A percentile compares a stretch with the other conserved stretches of the same genome.
phyloP scores from a whole-genome alignment of 1,284 basidiomycete genomes.

The Heterobasidion occidentale region DNA sequence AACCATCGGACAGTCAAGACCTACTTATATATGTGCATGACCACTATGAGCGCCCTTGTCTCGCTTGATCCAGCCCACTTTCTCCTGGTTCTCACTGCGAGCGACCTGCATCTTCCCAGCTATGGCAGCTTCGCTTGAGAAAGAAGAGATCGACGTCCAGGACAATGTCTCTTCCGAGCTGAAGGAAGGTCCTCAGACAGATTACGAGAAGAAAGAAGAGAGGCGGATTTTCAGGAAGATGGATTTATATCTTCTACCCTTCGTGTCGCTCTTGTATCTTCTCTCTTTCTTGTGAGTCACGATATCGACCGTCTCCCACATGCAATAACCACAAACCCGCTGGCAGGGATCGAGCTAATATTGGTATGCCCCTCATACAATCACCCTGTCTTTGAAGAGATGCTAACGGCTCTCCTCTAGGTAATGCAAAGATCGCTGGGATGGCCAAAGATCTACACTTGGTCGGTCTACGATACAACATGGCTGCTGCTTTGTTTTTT shows the following conservation, averaged over 20 bases:
- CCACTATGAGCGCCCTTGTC: too few species aligned
- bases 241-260: constrained; percentile 40
- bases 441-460: constrained; percentile 15
- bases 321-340: background rate
- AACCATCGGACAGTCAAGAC: background rate
- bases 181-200: background rate
- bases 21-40: background rate
- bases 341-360: constrained; percentile 27
- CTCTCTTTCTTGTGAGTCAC: constrained; percentile 42
- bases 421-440: constrained; percentile 16
- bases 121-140: background rate
- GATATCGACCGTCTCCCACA: background rate
- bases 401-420: background rate
- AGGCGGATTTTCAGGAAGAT: constrained; percentile 36
- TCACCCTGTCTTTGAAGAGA: background rate
- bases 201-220: constrained; percentile 15
- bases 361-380: constrained; percentile 15
- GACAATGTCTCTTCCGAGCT: background rate
- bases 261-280: constrained; percentile 51
- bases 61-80: background rate
- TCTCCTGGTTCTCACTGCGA: background rate
- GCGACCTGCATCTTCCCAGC: background rate
- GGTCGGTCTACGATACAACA: constrained; percentile 14
- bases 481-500: constrained; percentile 13
- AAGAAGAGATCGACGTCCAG: background rate